Percentiles rank a stretch among this genome's conserved stretches.
Conservation (phyloP, 2,329 filamentous ascomycete genomes). For the Alternaria gaisen region DNA sequence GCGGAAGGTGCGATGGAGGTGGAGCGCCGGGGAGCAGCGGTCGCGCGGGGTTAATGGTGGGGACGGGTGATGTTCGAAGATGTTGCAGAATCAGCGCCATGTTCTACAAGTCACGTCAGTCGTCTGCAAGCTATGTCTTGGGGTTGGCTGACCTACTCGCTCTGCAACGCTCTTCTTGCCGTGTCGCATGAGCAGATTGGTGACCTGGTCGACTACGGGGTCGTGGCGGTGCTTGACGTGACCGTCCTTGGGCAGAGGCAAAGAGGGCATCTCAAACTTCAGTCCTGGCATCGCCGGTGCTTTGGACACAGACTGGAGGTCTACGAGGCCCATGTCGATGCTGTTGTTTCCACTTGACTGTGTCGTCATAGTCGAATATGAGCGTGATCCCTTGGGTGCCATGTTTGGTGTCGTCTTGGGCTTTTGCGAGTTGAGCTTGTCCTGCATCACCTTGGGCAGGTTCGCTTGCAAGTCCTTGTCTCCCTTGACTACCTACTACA, state of each 20-base stretch:
- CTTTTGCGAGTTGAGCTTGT: conserved; percentile 63
- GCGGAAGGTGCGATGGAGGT: conserved; percentile 79
- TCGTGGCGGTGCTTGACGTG: conserved; percentile 86
- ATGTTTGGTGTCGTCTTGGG: conserved; percentile 44
- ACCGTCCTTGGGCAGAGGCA: conserved; percentile 69
- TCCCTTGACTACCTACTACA: conserved; percentile 66
- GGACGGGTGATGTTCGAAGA: conserved; percentile 84
- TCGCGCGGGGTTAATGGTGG: conserved; percentile 74
- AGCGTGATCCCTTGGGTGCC: conserved; percentile 57
- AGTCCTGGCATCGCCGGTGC: conserved; percentile 60
- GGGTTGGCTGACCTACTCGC: conserved; percentile 66
- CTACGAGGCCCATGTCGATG: conserved; percentile 44
- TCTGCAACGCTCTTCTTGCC: conserved; percentile 93
- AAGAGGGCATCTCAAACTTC: conserved; percentile 78
- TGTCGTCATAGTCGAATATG: conserved; percentile 63
- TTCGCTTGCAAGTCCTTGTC: conserved; percentile 69
- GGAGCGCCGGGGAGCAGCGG: conserved; percentile 80
- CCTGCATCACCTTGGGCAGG: conserved; percentile 72
- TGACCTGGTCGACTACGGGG: conserved; percentile 83
- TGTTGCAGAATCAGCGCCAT: conserved; percentile 83
- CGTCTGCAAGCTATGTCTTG: not conserved
- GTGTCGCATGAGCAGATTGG: conserved; percentile 88
- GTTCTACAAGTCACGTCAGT: conserved; percentile 64
- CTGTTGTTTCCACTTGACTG: conserved; percentile 25
- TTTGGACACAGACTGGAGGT: conserved; percentile 31